These are phyloP conservation scores for Pharus latifolius DNA, from an alignment of 176 grass and related monocot genomes.

Conservation along the genomic window DNA sequence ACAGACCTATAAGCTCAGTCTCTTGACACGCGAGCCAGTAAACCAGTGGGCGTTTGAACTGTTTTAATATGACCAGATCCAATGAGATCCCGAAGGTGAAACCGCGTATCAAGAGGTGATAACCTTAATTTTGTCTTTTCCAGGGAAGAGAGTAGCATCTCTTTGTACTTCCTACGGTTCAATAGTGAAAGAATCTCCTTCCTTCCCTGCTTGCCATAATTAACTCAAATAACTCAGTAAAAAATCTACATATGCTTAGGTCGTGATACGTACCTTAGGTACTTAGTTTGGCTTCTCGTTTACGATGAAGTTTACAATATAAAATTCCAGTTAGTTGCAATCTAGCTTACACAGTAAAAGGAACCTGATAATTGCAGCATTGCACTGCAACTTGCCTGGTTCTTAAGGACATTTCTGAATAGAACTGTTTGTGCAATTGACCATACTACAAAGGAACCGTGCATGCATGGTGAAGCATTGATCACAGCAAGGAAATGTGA, in stretches of 20 bases:
- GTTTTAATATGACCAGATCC: slow-evolving; percentile 74
- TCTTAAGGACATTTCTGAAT: neutral
- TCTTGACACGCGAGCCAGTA: slow-evolving; percentile 61
- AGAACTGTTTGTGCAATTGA: neutral
- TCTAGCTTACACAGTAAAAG: neutral
- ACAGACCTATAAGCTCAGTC: slow-evolving; percentile 19
- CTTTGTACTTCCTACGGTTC: slow-evolving; percentile 66
- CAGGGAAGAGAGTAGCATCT: slow-evolving; percentile 59
- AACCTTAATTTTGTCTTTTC: slow-evolving; percentile 66
- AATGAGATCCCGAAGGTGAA: slow-evolving; percentile 69
- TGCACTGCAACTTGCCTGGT: neutral
- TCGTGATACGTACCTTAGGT: neutral
- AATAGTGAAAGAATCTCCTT: slow-evolving; percentile 70
- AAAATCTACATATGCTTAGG: neutral
- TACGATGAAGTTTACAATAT: neutral
- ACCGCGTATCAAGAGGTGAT: slow-evolving; percentile 60
- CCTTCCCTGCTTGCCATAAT: slow-evolving; percentile 41
- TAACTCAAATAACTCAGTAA: neutral
- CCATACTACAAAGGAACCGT: neutral
- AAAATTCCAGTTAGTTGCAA: neutral
- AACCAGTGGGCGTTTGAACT: slow-evolving; percentile 51
- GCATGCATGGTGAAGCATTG: neutral
- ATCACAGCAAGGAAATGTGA: too few relatives aligned
- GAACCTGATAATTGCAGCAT: neutral
- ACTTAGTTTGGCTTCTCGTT: neutral